A percentile compares a stretch with the other conserved stretches of the same genome.
phyloP scores from a whole-genome alignment of 306 rosid genomes.

The Castanospermum australe region DNA sequence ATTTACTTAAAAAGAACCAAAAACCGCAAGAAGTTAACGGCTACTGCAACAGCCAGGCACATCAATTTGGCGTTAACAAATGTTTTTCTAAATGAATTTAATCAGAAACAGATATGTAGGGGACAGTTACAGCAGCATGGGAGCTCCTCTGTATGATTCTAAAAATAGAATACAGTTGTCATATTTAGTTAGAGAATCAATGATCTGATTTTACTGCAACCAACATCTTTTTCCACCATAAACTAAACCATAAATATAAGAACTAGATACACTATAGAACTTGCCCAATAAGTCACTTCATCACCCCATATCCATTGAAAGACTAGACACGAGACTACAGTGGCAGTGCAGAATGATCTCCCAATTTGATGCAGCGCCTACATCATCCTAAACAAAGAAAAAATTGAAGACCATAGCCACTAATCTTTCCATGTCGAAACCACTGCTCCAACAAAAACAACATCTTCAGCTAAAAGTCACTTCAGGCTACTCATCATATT shows the following conservation, averaged over 20 bases:
- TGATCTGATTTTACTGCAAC: neutral
- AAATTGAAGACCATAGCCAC: neutral
- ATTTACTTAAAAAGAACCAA: neutral
- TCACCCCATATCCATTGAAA: neutral
- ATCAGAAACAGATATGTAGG: neutral
- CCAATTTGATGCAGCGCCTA: neutral
- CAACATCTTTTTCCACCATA: neutral
- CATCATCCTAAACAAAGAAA: neutral
- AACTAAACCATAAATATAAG: neutral
- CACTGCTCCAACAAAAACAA: neutral
- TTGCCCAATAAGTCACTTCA: neutral
- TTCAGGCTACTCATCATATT: too few species aligned
- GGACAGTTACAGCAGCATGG: neutral
- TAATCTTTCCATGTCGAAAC: neutral
- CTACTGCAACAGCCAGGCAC: neutral
- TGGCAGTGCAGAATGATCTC: neutral
- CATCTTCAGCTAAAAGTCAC: neutral
- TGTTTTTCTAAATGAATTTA: neutral
- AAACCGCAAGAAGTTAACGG: neutral
- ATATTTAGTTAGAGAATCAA: neutral
- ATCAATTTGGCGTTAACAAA: neutral
- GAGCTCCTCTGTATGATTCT: neutral
- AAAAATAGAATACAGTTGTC: neutral
- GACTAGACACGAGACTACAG: neutral
- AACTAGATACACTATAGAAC: neutral